phyloP scores from a whole-genome alignment of 306 rosid genomes.

The Pterocarpus santalinus region DNA sequence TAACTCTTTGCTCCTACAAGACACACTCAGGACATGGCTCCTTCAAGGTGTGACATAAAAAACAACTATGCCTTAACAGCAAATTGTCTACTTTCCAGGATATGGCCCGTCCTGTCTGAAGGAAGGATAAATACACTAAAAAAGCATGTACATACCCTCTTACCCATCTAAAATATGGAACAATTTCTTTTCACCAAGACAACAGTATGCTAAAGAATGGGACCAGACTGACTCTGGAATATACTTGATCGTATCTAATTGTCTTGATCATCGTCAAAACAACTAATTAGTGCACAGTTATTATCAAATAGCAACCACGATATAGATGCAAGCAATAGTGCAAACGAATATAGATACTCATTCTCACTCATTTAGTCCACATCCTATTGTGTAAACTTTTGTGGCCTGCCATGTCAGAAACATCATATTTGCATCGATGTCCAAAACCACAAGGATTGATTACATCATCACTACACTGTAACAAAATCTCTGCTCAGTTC shows the following conservation, averaged over 20 bases:
- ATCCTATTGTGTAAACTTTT: constrained; percentile 10
- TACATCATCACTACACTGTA: not conserved
- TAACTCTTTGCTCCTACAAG: constrained; percentile 8
- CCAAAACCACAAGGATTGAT: not conserved
- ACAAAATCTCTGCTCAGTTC: not conserved
- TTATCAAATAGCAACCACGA: not conserved
- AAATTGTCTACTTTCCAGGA: no score
- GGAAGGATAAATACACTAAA: no score
- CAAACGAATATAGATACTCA: not conserved
- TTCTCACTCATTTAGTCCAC: not conserved
- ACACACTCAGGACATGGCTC: constrained; percentile 14
- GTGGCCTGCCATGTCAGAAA: constrained; percentile 10
- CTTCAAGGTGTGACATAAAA: not conserved
- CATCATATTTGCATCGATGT: not conserved
- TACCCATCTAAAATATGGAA: no score
- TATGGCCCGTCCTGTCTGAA: no score
- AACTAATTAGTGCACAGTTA: not conserved
- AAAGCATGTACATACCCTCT: no score
- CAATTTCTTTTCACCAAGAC: no score
- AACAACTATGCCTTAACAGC: not conserved
- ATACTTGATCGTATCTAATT: not conserved
- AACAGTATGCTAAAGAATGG: not conserved
- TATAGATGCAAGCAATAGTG: constrained; percentile 14
- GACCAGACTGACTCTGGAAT: not conserved
- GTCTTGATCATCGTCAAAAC: not conserved